These are phyloP conservation scores for Fagus crenata DNA, from an alignment of 306 rosid species.

Conservation along the genomic window DNA sequence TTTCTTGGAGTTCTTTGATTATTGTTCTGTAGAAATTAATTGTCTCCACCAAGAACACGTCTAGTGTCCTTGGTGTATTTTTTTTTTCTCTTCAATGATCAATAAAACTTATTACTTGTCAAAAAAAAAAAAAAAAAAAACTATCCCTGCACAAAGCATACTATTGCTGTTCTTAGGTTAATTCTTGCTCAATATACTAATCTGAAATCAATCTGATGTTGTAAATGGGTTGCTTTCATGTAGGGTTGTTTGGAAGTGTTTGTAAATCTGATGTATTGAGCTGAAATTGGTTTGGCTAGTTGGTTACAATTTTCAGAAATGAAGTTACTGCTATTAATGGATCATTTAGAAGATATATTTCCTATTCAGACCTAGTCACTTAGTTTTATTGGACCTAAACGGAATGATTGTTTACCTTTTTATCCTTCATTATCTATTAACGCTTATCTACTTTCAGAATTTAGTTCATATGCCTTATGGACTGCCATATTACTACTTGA, in stretches of 20 bases:
- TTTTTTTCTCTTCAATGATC: no score
- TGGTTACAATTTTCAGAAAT: slow-evolving; percentile 1
- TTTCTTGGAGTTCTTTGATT: no score
- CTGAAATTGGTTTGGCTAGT: background rate
- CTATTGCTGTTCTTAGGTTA: background rate
- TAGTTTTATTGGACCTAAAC: background rate
- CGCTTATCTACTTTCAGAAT: background rate
- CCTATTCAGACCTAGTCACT: background rate
- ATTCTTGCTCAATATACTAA: background rate
- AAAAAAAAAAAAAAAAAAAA: no score
- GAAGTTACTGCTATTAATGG: background rate
- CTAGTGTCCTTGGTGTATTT: no score
- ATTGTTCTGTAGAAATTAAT: no score
- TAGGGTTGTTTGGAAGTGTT: background rate
- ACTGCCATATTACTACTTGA: background rate
- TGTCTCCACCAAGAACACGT: no score
- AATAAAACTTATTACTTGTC: no score
- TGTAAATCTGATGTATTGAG: background rate
- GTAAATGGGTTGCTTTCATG: background rate
- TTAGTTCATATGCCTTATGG: background rate
- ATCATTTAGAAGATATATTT: background rate
- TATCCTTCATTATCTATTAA: background rate
- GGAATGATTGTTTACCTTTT: background rate
- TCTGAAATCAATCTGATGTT: background rate
- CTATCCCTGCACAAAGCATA: background rate